Evolutionary conservation across 805 yeast species (phyloP), one percentile per base, ranked within the genome.

Genomic region (Candida maris): DNA sequence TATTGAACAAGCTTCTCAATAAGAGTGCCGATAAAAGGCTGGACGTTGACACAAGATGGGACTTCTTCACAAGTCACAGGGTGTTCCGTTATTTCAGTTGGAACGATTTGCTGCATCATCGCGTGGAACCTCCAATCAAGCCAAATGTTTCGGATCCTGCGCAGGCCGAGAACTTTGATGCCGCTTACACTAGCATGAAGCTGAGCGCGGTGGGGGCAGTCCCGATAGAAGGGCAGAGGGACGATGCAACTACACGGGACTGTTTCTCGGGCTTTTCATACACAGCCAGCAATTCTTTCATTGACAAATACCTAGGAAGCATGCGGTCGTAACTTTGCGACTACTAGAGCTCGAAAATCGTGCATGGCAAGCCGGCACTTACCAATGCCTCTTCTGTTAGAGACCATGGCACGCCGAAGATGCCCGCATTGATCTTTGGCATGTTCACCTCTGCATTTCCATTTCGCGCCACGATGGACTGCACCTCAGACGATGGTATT

Each of bases 371-470:
- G 6, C 48, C 56, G 4, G 56, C 39, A 16, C 62, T 49, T 13
- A 59, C 38, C 39, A 86, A 51, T 0, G 73, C 73, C 12, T 41
- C 48, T 52, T 78, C 91, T 0, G 95, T 85, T 8, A 68, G 45
- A 10, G 66, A 70, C 95, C 95, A 85, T 0, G 94, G 93, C 6
- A 84, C 88, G 1, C 71, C 71, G 56, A 85, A 86, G 2, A 86
- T 73, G 0, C 95, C 95, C 20, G 91, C 73, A 49, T 86, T 86
- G 46, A 86, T 85, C 56, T 72, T 71, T 16, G 95, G 95, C 82
- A 86, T 75, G 44, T 70, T 69, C 3, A 85, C 34, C 3, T 27
- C 26, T 12, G 20, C 7, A 16, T 22, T 17, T 4, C 18, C 4
- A 1, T 24, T 15, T n/a, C 26, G 5, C 12, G 15, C 18, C 9